Evolutionary conservation across 2,329 filamentous ascomycete species (phyloP).

Genomic region (Aspergillus terreus): DNA sequence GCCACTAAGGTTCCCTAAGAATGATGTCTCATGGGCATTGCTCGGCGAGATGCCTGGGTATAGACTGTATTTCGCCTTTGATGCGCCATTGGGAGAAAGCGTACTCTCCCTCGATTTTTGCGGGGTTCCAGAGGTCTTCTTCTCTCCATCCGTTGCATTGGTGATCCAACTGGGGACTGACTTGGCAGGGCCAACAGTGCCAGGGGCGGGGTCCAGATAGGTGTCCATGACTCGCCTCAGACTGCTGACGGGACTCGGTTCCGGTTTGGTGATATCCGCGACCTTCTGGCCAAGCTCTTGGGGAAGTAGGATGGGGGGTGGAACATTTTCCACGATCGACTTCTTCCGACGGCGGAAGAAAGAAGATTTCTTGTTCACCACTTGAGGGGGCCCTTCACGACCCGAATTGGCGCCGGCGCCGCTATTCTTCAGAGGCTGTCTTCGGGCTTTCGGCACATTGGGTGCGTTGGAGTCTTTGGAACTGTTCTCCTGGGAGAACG

Average conservation of each 20-base stretch:
- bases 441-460: slow-evolving; percentile 22
- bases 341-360: slow-evolving; percentile 95
- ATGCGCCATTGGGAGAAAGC: slow-evolving; percentile 18
- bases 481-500: slow-evolving; percentile 24
- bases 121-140: slow-evolving; percentile 15
- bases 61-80: slow-evolving; percentile 25
- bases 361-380: slow-evolving; percentile 89
- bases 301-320: slow-evolving; percentile 54
- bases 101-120: slow-evolving; percentile 23
- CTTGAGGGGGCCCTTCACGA: slow-evolving; percentile 37
- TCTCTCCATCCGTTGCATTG: slow-evolving; percentile 13
- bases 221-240: slow-evolving; percentile 83
- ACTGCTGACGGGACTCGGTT: slow-evolving; percentile 69
- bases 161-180: slow-evolving; percentile 20
- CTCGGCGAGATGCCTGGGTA: slow-evolving; percentile 22
- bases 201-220: slow-evolving; percentile 54
- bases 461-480: slow-evolving; percentile 17
- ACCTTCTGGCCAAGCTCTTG: slow-evolving; percentile 41
- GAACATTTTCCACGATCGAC: slow-evolving; percentile 67
- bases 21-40: slow-evolving; percentile 26
- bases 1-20: slow-evolving; percentile 34
- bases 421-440: slow-evolving; percentile 25
- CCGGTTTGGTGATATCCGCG: slow-evolving; percentile 24
- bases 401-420: slow-evolving; percentile 17
- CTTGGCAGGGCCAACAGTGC: slow-evolving; percentile 15